These are phyloP conservation scores for Blastocystis sp. DNA, from an alignment of 352 stramenopile species.

Conservation along the genomic window DNA sequence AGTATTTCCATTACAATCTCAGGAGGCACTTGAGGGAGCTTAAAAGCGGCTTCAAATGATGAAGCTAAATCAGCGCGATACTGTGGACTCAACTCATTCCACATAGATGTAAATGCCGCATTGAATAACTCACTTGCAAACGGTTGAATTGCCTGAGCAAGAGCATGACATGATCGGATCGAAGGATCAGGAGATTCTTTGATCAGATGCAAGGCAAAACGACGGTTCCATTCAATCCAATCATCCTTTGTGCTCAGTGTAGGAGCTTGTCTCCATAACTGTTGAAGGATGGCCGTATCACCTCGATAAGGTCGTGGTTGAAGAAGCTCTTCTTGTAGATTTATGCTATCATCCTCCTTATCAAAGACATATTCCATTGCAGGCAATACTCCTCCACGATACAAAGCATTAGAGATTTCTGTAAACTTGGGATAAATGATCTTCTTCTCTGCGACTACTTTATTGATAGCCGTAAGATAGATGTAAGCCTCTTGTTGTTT, in stretches of 20 bases:
- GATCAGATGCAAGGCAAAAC: conserved; percentile 89
- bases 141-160: conserved; percentile 89
- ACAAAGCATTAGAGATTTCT: conserved; percentile 56
- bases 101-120: conserved; percentile 94
- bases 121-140: conserved; percentile 92
- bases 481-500: conserved; percentile 50
- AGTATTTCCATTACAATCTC: conserved; percentile 91
- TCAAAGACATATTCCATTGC: conserved; percentile 30
- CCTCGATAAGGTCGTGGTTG: background rate
- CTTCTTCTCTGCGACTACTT: conserved; percentile 54
- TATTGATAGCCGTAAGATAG: conserved; percentile 47
- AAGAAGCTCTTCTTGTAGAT: background rate
- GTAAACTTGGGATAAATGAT: conserved; percentile 61
- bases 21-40: conserved; percentile 75
- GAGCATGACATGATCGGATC: conserved; percentile 80
- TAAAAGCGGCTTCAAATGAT: conserved; percentile 84
- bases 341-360: background rate
- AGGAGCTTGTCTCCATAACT: conserved; percentile 17
- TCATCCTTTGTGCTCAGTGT: conserved; percentile 71
- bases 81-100: conserved; percentile 86
- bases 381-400: conserved; percentile 35
- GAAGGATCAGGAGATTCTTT: conserved; percentile 85
- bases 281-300: conserved; percentile 5
- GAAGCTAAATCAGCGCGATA: conserved; percentile 84
- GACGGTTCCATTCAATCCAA: conserved; percentile 93